phyloP scores from a whole-genome alignment of 352 stramenopile genomes.

The Thraustochytrium sp. region DNA sequence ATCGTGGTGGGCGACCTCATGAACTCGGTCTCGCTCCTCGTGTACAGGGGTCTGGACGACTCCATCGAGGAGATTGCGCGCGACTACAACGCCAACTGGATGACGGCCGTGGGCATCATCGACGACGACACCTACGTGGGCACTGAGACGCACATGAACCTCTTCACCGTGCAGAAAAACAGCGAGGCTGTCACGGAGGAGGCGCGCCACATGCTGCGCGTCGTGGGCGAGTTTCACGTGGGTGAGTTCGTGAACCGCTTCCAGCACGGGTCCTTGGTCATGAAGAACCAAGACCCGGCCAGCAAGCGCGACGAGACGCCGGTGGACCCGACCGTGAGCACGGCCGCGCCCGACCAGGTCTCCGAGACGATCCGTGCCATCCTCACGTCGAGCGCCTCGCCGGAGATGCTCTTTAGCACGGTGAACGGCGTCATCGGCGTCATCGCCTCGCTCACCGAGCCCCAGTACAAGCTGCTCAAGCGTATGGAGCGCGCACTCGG shows the following conservation, averaged over 20 bases:
- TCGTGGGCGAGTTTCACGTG: conserved; percentile 80
- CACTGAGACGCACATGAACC: conserved; percentile 87
- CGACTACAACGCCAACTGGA: conserved; percentile 94
- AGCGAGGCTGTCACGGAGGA: conserved; percentile 82
- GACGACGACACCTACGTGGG: conserved; percentile 91
- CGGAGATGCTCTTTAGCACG: conserved; percentile 84
- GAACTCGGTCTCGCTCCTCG: conserved; percentile 89
- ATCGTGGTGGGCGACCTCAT: conserved; percentile 90
- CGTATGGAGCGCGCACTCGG: conserved; percentile 80
- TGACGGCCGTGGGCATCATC: conserved; percentile 84
- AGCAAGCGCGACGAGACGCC: not conserved
- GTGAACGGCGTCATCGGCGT: conserved; percentile 91
- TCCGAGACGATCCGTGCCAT: conserved; percentile 17
- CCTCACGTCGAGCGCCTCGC: conserved; percentile 38
- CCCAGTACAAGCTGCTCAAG: conserved; percentile 80
- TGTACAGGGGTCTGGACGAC: conserved; percentile 78
- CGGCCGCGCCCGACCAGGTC: not conserved
- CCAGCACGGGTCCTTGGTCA: conserved; percentile 85
- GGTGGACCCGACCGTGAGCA: not conserved
- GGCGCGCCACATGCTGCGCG: conserved; percentile 64
- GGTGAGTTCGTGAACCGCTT: conserved; percentile 94
- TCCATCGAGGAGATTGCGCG: conserved; percentile 88
- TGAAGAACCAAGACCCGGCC: conserved; percentile 60
- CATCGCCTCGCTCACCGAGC: conserved; percentile 78
- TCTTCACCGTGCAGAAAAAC: conserved; percentile 88